Conservation (phyloP, 345 rosid genomes). For the Moricandia moricandioides region DNA sequence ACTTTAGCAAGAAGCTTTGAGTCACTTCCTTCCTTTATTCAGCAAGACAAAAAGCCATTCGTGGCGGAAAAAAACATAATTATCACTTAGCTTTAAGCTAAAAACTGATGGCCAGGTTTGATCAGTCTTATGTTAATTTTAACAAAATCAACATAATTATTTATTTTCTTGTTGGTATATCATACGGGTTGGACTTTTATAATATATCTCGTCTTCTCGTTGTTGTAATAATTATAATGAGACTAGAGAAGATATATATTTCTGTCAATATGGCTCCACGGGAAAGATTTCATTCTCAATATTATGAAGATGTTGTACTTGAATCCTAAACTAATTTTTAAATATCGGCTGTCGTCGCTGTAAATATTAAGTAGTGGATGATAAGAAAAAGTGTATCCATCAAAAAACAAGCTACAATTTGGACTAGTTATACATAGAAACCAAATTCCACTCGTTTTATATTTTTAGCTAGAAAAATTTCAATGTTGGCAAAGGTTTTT, state of each 20-base stretch:
- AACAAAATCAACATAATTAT: not conserved
- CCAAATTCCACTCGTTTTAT: not conserved
- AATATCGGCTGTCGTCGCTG: not conserved
- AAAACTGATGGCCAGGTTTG: constrained; percentile 18
- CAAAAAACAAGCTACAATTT: not conserved
- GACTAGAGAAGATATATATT: not conserved
- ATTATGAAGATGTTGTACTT: not conserved
- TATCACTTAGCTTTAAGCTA: constrained; percentile 28
- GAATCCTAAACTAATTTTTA: not conserved
- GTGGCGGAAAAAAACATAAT: constrained; percentile 35
- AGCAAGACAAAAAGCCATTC: constrained; percentile 36
- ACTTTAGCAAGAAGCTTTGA: constrained; percentile 33
- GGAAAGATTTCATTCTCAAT: not conserved
- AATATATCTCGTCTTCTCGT: not conserved
- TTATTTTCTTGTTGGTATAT: not conserved
- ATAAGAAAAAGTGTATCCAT: not conserved
- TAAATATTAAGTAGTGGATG: not conserved
- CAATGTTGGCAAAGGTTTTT: not conserved
- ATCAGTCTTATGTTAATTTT: not conserved
- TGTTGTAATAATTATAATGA: not conserved
- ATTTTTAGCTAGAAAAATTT: not conserved
- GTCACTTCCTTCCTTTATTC: constrained; percentile 35
- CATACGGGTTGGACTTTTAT: not conserved
- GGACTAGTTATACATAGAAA: not conserved
- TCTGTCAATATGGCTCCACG: not conserved